Evolutionary conservation across 176 grass and related monocot genomes (phyloP).

Genomic region (Rhynchospora pubera): DNA sequence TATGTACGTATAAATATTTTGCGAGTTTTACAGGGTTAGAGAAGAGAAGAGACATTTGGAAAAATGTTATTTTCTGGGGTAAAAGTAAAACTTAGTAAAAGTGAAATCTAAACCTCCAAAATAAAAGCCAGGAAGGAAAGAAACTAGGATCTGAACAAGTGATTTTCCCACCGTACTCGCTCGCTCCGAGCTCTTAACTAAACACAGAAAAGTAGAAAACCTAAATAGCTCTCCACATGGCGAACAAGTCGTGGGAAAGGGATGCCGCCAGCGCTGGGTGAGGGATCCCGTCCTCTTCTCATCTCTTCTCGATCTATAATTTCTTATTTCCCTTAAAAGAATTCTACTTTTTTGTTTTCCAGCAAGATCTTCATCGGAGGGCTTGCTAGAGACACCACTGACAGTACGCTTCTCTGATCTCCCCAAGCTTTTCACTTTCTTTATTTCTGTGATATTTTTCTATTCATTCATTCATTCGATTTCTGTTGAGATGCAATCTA

Average conservation of each 20-base stretch:
- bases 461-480: not conserved
- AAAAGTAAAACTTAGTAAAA: too few relatives aligned
- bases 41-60: not conserved
- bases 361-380: slow-evolving; percentile 97
- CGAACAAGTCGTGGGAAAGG: slow-evolving; percentile 29
- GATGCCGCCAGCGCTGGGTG: slow-evolving; percentile 48
- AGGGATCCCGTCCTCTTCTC: not conserved
- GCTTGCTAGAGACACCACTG: slow-evolving; percentile 55
- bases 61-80: not conserved
- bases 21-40: not conserved
- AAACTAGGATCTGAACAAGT: slow-evolving; percentile 12
- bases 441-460: not conserved
- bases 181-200: not conserved
- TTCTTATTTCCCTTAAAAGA: not conserved
- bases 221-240: slow-evolving; percentile 19
- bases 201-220: slow-evolving; percentile 17
- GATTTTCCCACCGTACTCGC: not conserved
- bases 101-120: slow-evolving; percentile 1
- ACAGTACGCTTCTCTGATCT: slow-evolving; percentile 31
- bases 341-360: slow-evolving; percentile 12
- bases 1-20: not conserved
- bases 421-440: not conserved
- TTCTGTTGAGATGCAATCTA: slow-evolving; percentile 5
- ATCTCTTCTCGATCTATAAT: not conserved
- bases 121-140: slow-evolving; percentile 2